These are phyloP conservation scores for Pinus tabuliformis DNA, from an alignment of 75 land plant species.

Conservation along the genomic window DNA sequence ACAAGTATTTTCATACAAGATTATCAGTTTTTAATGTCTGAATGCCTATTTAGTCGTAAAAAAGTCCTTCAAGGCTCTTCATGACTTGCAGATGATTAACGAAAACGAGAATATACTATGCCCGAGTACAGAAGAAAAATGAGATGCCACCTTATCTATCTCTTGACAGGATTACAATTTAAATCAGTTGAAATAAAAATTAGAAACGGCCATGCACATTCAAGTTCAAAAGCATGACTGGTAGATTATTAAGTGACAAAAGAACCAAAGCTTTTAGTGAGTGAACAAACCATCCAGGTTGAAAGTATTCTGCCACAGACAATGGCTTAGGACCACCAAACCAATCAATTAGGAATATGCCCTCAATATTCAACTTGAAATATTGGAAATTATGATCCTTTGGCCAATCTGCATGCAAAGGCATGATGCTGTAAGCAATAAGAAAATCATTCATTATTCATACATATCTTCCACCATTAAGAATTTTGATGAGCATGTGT, in stretches of 20 bases:
- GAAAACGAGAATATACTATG: no score
- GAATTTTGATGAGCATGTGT: neutral
- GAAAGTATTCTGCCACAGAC: conserved; percentile 57
- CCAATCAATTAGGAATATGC: conserved; percentile 66
- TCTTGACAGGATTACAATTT: neutral
- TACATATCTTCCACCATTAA: neutral
- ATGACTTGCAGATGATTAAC: no score
- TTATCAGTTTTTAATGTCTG: neutral
- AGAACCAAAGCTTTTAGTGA: neutral
- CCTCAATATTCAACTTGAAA: conserved; percentile 55
- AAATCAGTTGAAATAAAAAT: neutral
- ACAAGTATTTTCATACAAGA: neutral
- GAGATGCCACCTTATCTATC: neutral
- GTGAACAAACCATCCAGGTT: conserved; percentile 23
- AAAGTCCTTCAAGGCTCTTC: neutral
- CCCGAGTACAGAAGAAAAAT: neutral
- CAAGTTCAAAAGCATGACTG: neutral
- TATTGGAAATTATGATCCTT: conserved; percentile 55
- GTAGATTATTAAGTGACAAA: neutral
- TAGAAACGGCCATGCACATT: neutral
- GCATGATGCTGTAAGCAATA: neutral
- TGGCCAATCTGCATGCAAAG: conserved; percentile 50
- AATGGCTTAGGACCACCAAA: conserved; percentile 74
- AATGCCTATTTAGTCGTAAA: neutral
- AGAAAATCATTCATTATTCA: neutral